Evolutionary conservation across 2,329 filamentous ascomycete genomes (phyloP).

Genomic region (Phyllosticta capitalensis): DNA sequence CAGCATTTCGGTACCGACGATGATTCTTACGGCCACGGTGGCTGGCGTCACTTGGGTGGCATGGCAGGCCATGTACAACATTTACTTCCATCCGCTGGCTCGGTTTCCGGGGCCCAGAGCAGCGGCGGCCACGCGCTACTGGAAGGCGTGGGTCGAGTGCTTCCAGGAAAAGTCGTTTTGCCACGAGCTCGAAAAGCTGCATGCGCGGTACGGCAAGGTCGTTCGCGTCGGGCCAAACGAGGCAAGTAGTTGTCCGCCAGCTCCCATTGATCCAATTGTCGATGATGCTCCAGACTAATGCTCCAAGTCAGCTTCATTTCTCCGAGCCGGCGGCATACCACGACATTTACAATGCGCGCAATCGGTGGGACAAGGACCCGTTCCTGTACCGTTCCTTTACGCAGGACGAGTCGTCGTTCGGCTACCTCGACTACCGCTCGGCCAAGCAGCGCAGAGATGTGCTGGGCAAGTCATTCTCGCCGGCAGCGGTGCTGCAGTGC

Average conservation of each 20-base stretch:
- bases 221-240: slow-evolving; percentile 23
- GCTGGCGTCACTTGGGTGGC: background rate
- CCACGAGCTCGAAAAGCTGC: slow-evolving; percentile 19
- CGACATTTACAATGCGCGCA: slow-evolving; percentile 34
- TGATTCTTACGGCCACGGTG: background rate
- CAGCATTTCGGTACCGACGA: background rate
- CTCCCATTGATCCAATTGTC: no score
- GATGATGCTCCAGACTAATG: background rate
- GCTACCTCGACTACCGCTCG: slow-evolving; percentile 30
- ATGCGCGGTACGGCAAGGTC: slow-evolving; percentile 20
- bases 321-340: slow-evolving; percentile 32
- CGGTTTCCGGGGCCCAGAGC: slow-evolving; percentile 4
- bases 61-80: slow-evolving; percentile 1
- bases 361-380: slow-evolving; percentile 35
- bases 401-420: slow-evolving; percentile 35
- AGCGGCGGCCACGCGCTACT: slow-evolving; percentile 18
- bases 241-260: no score
- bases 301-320: slow-evolving; percentile 31
- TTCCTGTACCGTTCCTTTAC: slow-evolving; percentile 32
- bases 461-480: slow-evolving; percentile 33
- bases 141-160: slow-evolving; percentile 23
- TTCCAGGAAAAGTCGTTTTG: slow-evolving; percentile 21
- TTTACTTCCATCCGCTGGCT: background rate
- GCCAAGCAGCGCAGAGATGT: slow-evolving; percentile 35
- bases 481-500: slow-evolving; percentile 26